A percentile compares a stretch with the other conserved stretches of the same genome.
Evolutionary conservation across 305 asterid species (phyloP).

Genomic region (Fraxinus baroniana): DNA sequence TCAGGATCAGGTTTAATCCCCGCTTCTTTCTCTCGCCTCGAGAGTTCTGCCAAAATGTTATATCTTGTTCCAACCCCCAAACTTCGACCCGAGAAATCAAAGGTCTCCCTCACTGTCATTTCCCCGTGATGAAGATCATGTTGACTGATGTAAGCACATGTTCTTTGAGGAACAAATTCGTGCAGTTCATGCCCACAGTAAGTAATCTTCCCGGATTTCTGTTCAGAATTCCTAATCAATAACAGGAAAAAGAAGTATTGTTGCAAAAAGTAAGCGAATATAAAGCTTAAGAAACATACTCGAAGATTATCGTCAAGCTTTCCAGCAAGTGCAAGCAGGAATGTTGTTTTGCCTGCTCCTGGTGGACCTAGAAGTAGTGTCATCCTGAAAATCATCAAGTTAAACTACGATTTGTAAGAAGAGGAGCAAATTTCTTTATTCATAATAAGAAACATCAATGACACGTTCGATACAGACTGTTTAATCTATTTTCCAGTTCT

Average conservation of each 20-base stretch:
- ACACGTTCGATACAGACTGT: background rate
- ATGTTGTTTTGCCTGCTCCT: conserved; percentile 41
- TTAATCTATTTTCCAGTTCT: background rate
- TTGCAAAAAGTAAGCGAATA: background rate
- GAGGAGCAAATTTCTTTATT: background rate
- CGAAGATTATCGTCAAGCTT: conserved; percentile 29
- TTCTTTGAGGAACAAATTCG: conserved; percentile 53
- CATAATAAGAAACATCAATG: background rate
- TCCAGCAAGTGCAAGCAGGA: conserved; percentile 40
- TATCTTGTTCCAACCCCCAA: conserved; percentile 50
- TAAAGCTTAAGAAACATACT: conserved; percentile 18
- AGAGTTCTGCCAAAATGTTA: conserved; percentile 41
- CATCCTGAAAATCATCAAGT: conserved; percentile 30
- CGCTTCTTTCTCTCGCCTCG: conserved; percentile 45
- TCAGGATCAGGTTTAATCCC: conserved; percentile 52
- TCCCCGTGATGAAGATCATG: conserved; percentile 58
- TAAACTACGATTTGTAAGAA: background rate
- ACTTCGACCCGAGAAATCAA: conserved; percentile 51
- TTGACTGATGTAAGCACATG: conserved; percentile 55
- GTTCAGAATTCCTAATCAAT: conserved; percentile 8
- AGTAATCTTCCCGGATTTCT: conserved; percentile 44
- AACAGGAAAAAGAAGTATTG: background rate
- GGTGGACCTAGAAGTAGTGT: conserved; percentile 46
- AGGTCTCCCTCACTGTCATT: conserved; percentile 66
- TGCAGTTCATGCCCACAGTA: conserved; percentile 52